These are phyloP conservation scores for Domatiomyces catenatus DNA, from an alignment of 2,329 filamentous ascomycete species.

Conservation along the genomic window DNA sequence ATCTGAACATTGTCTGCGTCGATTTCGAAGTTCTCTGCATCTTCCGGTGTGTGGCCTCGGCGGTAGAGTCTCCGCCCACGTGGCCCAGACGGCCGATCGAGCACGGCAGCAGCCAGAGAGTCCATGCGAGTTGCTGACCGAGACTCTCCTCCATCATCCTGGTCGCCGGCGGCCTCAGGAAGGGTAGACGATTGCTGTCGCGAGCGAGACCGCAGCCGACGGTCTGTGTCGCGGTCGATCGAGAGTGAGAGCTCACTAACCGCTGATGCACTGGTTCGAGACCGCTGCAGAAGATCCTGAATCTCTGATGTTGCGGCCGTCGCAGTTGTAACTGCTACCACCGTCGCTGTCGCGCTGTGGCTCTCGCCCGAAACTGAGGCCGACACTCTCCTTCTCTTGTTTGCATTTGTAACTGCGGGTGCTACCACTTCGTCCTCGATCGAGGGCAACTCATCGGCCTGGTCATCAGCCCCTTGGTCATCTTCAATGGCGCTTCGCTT, in stretches of 20 bases:
- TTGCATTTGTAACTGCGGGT: neutral
- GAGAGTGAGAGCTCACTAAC: slow-evolving; percentile 13
- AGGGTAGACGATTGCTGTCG: neutral
- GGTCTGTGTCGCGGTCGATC: slow-evolving; percentile 3
- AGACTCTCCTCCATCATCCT: neutral
- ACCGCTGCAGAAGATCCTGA: neutral
- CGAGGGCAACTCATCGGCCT: neutral
- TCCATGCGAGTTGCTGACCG: neutral
- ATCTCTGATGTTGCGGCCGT: neutral
- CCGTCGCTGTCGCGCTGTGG: neutral
- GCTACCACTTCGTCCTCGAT: neutral
- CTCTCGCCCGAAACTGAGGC: neutral
- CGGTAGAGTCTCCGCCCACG: neutral
- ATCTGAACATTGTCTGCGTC: slow-evolving; percentile 40
- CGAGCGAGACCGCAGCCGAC: neutral
- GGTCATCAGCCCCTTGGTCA: neutral
- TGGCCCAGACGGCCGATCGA: neutral
- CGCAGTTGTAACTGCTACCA: too few relatives aligned
- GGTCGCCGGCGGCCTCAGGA: neutral
- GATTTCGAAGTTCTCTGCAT: slow-evolving; percentile 36
- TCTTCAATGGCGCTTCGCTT: neutral
- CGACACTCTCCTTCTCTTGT: neutral
- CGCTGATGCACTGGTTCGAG: slow-evolving; percentile 4
- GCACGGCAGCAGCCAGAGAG: neutral
- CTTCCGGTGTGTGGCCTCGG: slow-evolving; percentile 24